Percentiles rank a stretch among this genome's conserved stretches.
These are phyloP conservation scores for Handroanthus guayacan DNA, from an alignment of 257 asterid species.

Conservation along the genomic window DNA sequence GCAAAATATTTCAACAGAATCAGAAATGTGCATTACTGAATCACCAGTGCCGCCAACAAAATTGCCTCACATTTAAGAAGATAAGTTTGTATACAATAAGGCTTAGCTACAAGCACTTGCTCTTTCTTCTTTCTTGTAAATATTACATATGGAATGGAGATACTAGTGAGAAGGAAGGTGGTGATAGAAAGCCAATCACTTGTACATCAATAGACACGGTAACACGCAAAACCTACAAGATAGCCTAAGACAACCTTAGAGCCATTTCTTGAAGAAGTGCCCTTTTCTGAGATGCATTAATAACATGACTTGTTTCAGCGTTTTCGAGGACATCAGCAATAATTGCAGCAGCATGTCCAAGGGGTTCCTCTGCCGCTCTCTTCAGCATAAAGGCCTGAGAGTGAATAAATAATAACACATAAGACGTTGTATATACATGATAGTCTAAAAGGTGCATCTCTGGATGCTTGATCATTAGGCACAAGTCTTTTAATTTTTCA, in stretches of 20 bases:
- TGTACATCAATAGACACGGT: conserved; percentile 31
- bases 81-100: conserved; percentile 32
- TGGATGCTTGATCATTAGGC: conserved; percentile 25
- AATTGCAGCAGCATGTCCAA: conserved; percentile 96
- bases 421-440: conserved; percentile 1
- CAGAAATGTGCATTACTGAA: background rate
- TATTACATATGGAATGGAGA: conserved; percentile 29
- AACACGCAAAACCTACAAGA: conserved; percentile 17
- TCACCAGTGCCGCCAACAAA: conserved; percentile 29
- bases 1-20: background rate
- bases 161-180: background rate
- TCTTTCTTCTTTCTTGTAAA: conserved; percentile 22
- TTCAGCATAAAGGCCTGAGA: conserved; percentile 92
- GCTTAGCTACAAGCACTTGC: conserved; percentile 21
- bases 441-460: conserved; percentile 2
- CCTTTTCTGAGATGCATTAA: conserved; percentile 83
- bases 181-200: conserved; percentile 23
- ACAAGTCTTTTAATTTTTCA: conserved; percentile 7
- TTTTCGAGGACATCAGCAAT: conserved; percentile 89
- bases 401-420: background rate
- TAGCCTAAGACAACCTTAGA: conserved; percentile 67
- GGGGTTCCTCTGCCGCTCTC: conserved; percentile 98
- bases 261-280: conserved; percentile 98
- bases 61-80: conserved; percentile 33
- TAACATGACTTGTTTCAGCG: conserved; percentile 83